These are phyloP conservation scores for Penicillium polonicum DNA, from an alignment of 2,329 filamentous ascomycete genomes.

Conservation along the genomic window DNA sequence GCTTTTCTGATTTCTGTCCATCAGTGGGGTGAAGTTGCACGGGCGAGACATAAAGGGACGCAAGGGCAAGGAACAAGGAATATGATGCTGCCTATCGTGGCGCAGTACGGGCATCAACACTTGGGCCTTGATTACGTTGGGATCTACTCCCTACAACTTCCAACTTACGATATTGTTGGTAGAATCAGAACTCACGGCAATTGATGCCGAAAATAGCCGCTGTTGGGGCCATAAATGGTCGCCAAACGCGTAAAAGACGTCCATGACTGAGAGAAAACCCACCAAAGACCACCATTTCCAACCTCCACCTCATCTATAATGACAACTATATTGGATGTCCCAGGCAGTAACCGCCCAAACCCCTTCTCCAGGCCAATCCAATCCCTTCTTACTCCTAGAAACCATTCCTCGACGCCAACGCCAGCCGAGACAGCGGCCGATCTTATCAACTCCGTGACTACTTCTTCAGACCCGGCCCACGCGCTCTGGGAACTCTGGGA, in stretches of 20 bases:
- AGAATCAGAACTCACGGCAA: neutral
- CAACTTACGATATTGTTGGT: neutral
- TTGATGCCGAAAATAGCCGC: neutral
- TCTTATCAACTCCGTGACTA: neutral
- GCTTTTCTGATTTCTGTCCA: neutral
- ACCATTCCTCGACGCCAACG: neutral
- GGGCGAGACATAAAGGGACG: constrained; percentile 7
- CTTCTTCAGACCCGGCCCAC: neutral
- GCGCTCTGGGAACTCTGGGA: neutral
- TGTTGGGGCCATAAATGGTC: neutral
- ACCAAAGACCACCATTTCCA: neutral
- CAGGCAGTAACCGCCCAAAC: neutral
- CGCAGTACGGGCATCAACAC: constrained; percentile 19
- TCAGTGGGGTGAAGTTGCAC: neutral
- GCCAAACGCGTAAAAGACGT: no score
- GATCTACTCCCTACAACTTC: constrained; percentile 9
- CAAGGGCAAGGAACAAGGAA: constrained; percentile 15
- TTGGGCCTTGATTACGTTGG: constrained; percentile 9
- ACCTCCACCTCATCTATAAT: neutral
- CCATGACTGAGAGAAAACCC: neutral
- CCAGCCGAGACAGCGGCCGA: neutral
- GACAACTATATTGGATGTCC: neutral
- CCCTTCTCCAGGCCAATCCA: neutral
- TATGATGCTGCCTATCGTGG: constrained; percentile 25
- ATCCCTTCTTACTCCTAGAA: neutral